Conservation (phyloP, 768 basidiomycete genomes). For the Xerocomus brunneocitrinus region DNA sequence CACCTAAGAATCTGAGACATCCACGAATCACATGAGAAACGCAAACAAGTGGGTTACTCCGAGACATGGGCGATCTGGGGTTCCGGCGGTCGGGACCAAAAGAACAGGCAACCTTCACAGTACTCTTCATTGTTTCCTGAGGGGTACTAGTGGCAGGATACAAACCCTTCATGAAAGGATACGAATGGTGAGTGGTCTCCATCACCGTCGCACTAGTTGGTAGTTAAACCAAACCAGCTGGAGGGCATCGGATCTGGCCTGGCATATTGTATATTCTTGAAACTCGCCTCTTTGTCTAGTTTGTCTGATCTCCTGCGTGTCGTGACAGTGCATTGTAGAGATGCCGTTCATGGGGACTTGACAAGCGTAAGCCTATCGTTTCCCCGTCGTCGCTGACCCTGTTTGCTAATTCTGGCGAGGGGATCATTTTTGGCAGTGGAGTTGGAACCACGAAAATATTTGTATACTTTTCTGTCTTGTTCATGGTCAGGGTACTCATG, state of each 20-base stretch:
- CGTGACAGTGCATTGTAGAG: background rate
- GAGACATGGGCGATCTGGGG: no score
- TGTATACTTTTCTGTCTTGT: no score
- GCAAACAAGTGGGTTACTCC: no score
- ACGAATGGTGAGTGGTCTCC: background rate
- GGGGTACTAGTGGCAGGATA: background rate
- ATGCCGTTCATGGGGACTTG: background rate
- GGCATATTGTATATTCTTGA: background rate
- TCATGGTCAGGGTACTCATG: no score
- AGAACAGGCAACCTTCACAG: no score
- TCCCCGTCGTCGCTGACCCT: background rate
- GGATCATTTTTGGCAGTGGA: no score
- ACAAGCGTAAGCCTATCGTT: background rate
- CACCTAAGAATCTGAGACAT: no score
- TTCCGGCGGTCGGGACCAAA: no score
- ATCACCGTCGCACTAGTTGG: background rate
- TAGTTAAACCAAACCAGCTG: background rate
- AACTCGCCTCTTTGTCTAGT: background rate
- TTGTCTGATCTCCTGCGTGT: background rate
- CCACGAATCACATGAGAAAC: no score
- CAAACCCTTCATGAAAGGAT: background rate
- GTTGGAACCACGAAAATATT: no score
- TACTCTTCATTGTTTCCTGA: slow-evolving; percentile 1
- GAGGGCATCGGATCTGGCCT: background rate
- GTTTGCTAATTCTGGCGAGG: no score